Evolutionary conservation across 305 asterid species (phyloP).

Genomic region (Fraxinus sp.): DNA sequence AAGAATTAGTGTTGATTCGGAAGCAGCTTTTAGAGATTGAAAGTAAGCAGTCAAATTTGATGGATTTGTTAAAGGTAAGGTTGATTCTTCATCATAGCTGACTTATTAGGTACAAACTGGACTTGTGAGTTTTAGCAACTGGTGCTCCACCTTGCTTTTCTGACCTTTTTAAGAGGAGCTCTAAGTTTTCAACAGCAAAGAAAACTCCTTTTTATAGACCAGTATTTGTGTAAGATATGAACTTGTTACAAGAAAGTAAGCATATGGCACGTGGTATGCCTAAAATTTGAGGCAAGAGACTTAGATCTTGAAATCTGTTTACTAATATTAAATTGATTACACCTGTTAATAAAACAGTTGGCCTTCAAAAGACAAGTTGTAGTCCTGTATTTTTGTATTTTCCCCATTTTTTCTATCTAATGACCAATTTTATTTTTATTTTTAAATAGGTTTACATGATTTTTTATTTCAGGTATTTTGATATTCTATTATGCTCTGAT

Average conservation of each 20-base stretch:
- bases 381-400: conserved; percentile 11
- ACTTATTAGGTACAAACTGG: conserved; percentile 1
- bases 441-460: neutral
- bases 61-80: conserved; percentile 78
- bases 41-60: conserved; percentile 72
- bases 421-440: neutral
- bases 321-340: neutral
- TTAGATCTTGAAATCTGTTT: neutral
- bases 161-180: conserved; percentile 12
- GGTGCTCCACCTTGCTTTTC: neutral
- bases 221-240: neutral
- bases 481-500: neutral
- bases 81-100: conserved; percentile 18
- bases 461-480: conserved; percentile 8
- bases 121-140: neutral
- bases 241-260: conserved; percentile 15
- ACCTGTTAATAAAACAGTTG: neutral
- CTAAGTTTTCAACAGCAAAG: neutral
- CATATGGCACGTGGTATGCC: conserved; percentile 8
- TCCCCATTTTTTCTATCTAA: neutral
- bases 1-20: conserved; percentile 59
- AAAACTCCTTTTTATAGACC: neutral
- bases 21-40: conserved; percentile 87
- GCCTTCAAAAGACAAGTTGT: conserved; percentile 11
- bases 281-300: neutral